Base-by-base conservation (phyloP, 768 basidiomycete genomes). In the Mycena rebaudengoi region DNA sequence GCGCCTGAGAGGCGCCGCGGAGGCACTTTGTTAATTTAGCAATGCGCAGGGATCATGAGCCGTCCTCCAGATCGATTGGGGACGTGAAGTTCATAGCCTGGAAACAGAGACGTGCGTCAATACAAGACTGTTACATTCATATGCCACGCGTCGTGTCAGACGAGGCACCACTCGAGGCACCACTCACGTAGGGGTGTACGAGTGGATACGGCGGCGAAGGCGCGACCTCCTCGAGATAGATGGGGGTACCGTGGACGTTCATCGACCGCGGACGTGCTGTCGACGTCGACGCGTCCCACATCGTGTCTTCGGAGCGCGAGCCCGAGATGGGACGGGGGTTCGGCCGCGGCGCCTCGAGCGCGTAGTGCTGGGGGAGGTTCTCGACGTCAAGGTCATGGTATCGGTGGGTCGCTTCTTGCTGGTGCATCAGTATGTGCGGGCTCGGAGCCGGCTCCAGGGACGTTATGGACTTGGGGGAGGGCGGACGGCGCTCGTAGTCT, bases 21-120 rank as follows among this genome's bases (percentile, higher is more conserved):
- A n/a, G n/a, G n/a, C n/a, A n/a, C n/a, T n/a, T n/a, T n/a, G n/a
- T n/a, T n/a, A n/a, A n/a, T n/a, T n/a, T 29, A 48, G 28, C 25
- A 48, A 25, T 20, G 46, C 18, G 28, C 13, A 48, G 46, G 46
- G 18, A 35, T 64, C 57, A 64, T 54, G 63, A 64, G 29, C 25
- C 39, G 33, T 59, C 64, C 40, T 64, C 63, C 39, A 35, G 35
- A 32, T 65, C 83, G 63, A 84, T 80, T 13, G 82, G 81, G 23
- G 82, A 82, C 29, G 78, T 82, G 62, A 80, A 84, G 56, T 78
- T 76, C 52, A 82, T 69, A 21, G 82, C 73, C 83, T 84, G 32
- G 46, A 23, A 3, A 28, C 16, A 32, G 43, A 25, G 45, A 23
- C 67, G 30, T 49, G 49, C 62, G 48, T 28, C 18, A 41, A 43